phyloP scores from a whole-genome alignment of 139 green algal genomes.

The Auxenochlorella protothecoides region DNA sequence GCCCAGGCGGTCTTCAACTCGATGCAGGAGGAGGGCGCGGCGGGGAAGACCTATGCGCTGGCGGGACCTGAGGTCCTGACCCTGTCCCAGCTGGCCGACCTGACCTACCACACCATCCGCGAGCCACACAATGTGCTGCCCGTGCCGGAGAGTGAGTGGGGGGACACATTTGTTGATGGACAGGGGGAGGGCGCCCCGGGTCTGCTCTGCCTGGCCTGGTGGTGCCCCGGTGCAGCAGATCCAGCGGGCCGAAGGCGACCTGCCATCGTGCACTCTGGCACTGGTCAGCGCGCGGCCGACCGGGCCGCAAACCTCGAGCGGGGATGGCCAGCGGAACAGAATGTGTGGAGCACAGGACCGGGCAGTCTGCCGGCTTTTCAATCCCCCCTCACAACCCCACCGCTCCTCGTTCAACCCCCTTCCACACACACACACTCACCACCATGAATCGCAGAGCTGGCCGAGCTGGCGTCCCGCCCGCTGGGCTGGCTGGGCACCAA shows the following conservation, averaged over 20 bases:
- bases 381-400: no score
- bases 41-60: slow-evolving; percentile 78
- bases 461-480: slow-evolving; percentile 13
- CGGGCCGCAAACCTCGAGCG: no score
- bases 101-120: slow-evolving; percentile 36
- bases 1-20: slow-evolving; percentile 43
- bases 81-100: slow-evolving; percentile 29
- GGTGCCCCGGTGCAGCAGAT: neutral
- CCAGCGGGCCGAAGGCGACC: no score
- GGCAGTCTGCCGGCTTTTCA: no score
- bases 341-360: no score
- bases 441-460: slow-evolving; percentile 2
- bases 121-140: slow-evolving; percentile 21
- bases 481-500: slow-evolving; percentile 21
- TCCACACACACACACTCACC: no score
- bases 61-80: slow-evolving; percentile 73
- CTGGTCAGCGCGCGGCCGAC: no score
- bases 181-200: no score
- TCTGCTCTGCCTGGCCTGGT: neutral
- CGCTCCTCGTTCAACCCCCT: no score
- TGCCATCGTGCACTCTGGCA: no score
- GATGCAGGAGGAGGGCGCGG: slow-evolving; percentile 40
- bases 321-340: no score
- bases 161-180: no score
- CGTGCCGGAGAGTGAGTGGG: slow-evolving; percentile 13